These are phyloP conservation scores for Vitellaria paradoxa DNA, from an alignment of 179 eudicot genomes.

Conservation along the genomic window DNA sequence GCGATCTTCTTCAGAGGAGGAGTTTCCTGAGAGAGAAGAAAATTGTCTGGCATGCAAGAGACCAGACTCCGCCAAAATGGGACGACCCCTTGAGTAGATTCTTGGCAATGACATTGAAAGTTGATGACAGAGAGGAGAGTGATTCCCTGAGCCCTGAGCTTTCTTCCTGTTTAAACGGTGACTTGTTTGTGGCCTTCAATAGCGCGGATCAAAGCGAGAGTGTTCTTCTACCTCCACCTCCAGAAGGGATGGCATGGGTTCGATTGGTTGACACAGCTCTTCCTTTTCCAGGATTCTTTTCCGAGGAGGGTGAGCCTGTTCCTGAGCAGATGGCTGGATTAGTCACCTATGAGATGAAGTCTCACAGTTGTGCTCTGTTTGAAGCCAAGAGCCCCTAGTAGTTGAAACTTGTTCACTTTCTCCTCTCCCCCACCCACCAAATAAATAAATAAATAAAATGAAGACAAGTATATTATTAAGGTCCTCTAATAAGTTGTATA, in stretches of 20 bases:
- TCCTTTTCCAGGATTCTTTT: slow-evolving; percentile 80
- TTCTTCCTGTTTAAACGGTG: slow-evolving; percentile 33
- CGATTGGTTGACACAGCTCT: slow-evolving; percentile 85
- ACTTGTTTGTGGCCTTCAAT: slow-evolving; percentile 71
- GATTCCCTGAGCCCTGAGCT: slow-evolving; percentile 3
- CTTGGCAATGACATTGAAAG: slow-evolving; percentile 70
- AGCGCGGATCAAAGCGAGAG: slow-evolving; percentile 44
- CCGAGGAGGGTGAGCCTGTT: slow-evolving; percentile 53
- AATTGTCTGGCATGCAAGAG: slow-evolving; percentile 62
- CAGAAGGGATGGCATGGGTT: slow-evolving; percentile 55
- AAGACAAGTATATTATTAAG: neutral
- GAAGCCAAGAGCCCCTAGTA: slow-evolving; percentile 45
- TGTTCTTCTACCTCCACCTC: slow-evolving; percentile 52
- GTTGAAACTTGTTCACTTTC: neutral
- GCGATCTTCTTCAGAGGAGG: slow-evolving; percentile 72
- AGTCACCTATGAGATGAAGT: slow-evolving; percentile 59
- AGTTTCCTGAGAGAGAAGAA: slow-evolving; percentile 59
- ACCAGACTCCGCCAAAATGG: slow-evolving; percentile 70
- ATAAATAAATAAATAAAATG: neutral
- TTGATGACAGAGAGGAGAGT: slow-evolving; percentile 23
- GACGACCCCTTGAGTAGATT: slow-evolving; percentile 69
- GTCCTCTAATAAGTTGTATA: neutral
- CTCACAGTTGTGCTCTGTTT: slow-evolving; percentile 75
- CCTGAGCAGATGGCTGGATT: slow-evolving; percentile 45
- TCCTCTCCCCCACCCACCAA: neutral